Conservation (phyloP, 352 stramenopile genomes). For the Phytophthora macrochlamydospora region DNA sequence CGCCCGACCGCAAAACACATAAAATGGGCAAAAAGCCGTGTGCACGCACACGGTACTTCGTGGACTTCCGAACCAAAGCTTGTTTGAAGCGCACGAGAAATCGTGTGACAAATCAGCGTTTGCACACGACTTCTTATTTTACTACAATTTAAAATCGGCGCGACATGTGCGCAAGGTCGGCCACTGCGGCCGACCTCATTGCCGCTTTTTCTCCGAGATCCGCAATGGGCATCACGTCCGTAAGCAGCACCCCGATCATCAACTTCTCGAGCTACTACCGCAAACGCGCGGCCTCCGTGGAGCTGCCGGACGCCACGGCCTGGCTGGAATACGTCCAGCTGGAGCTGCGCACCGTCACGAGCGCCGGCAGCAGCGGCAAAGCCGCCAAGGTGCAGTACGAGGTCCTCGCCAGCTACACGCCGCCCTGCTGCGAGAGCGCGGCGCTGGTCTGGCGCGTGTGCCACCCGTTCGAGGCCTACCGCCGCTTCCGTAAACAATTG, state of each 20-base stretch:
- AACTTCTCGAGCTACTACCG: conserved; percentile 36
- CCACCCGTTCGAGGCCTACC: conserved; percentile 47
- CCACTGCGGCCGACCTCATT: conserved; percentile 5
- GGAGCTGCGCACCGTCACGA: conserved; percentile 15
- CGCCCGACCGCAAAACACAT: too few relatives aligned
- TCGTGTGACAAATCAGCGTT: too few relatives aligned
- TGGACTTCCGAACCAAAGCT: too few relatives aligned
- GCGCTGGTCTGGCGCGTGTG: conserved; percentile 33
- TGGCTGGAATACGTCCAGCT: conserved; percentile 42
- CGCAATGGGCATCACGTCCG: conserved; percentile 23
- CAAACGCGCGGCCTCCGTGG: conserved; percentile 31
- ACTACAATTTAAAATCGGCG: conserved; percentile 10
- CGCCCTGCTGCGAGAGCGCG: conserved; percentile 16
- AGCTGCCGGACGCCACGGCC: conserved; percentile 35
- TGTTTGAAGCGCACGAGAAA: too few relatives aligned
- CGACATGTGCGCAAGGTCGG: background rate
- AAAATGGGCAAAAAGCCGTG: too few relatives aligned
- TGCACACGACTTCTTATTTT: too few relatives aligned
- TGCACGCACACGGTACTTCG: too few relatives aligned
- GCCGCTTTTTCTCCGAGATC: conserved; percentile 14
- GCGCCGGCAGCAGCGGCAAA: background rate
- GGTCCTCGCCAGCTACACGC: conserved; percentile 30
- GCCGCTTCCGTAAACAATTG: conserved; percentile 44
- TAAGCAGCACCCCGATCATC: conserved; percentile 23
- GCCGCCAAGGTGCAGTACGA: conserved; percentile 26